Percentiles rank a stretch among this genome's conserved stretches.
Conservation (phyloP, 345 rosid species). For the Ceriops zippeliana region DNA sequence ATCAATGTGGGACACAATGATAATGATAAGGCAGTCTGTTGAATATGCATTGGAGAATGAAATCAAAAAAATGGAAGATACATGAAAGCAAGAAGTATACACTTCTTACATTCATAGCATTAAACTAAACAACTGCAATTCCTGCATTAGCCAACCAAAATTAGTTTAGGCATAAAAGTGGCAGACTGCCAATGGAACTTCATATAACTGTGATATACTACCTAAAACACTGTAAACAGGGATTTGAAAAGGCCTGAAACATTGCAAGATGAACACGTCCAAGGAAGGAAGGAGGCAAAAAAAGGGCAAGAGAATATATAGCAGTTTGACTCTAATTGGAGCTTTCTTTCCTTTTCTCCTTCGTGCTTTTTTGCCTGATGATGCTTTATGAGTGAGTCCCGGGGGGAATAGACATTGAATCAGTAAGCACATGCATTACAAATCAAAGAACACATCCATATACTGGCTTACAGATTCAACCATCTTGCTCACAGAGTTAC, state of each 20-base stretch:
- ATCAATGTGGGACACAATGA: neutral
- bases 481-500: too few species aligned
- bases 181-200: too few species aligned
- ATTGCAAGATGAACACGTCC: neutral
- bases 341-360: too few species aligned
- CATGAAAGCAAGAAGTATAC: neutral
- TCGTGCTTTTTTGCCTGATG: too few species aligned
- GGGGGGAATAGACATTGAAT: too few species aligned
- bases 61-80: neutral
- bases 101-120: neutral
- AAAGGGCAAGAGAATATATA: neutral
- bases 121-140: neutral
- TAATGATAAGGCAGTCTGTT: neutral
- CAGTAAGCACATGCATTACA: too few species aligned
- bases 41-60: neutral
- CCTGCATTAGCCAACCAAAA: neutral
- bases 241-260: neutral
- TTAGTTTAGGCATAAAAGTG: neutral
- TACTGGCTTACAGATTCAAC: too few species aligned
- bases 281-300: neutral
- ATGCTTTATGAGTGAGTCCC: too few species aligned
- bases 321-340: too few species aligned
- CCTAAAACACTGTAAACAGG: neutral
- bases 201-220: neutral
- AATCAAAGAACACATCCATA: too few species aligned